Percentiles rank a stretch among this genome's conserved stretches.
These are phyloP conservation scores for Penicillium sp. DNA, from an alignment of 2,329 filamentous ascomycete genomes.

Conservation along the genomic window DNA sequence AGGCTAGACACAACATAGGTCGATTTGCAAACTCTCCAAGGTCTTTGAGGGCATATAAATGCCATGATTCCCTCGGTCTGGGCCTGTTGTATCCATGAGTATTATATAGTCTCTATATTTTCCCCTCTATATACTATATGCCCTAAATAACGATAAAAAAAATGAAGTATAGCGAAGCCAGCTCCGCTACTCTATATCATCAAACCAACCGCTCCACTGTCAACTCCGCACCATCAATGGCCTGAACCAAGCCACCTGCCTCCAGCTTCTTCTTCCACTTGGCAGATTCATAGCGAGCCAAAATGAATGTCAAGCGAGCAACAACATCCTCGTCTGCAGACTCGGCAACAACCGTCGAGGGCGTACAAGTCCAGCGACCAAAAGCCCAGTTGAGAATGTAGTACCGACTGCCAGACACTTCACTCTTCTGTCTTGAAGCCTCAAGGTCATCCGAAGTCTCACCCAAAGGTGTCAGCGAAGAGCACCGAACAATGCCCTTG, in stretches of 20 bases:
- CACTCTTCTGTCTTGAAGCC: slow-evolving; percentile 27
- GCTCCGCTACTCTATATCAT: neutral
- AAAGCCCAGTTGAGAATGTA: slow-evolving; percentile 99
- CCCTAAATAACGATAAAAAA: neutral
- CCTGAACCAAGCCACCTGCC: slow-evolving; percentile 37
- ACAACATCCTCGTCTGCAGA: slow-evolving; percentile 32
- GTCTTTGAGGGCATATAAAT: too few species aligned
- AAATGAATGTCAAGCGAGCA: slow-evolving; percentile 47
- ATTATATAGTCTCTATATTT: too few species aligned
- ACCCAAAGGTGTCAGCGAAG: slow-evolving; percentile 43
- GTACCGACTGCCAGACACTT: slow-evolving; percentile 43
- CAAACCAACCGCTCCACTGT: slow-evolving; percentile 38
- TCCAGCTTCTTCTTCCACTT: slow-evolving; percentile 53
- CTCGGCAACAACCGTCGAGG: slow-evolving; percentile 44
- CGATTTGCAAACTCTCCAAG: too few species aligned
- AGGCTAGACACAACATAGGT: too few species aligned
- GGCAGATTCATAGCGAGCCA: slow-evolving; percentile 47
- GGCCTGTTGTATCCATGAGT: too few species aligned
- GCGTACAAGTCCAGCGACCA: slow-evolving; percentile 88
- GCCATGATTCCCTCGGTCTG: too few species aligned
- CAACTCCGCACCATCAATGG: slow-evolving; percentile 21
- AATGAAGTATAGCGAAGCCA: neutral
- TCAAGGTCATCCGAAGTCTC: slow-evolving; percentile 48
- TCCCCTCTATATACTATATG: too few species aligned
- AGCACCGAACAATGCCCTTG: slow-evolving; percentile 65